These are phyloP conservation scores for Sarocladiaceae sp. DNA, from an alignment of 2,329 filamentous ascomycete species.

Conservation along the genomic window DNA sequence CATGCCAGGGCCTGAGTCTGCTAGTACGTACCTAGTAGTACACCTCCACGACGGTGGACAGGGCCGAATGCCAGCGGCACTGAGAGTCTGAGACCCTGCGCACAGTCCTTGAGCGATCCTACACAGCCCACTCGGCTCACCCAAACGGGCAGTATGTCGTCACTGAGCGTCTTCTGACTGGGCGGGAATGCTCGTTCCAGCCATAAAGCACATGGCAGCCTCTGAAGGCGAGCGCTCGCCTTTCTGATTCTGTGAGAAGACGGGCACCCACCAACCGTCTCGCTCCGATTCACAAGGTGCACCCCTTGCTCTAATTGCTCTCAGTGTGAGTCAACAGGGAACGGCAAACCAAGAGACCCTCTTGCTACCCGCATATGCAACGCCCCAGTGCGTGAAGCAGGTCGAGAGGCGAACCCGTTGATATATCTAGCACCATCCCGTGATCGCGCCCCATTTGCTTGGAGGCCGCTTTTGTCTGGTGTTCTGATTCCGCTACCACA, in stretches of 20 bases:
- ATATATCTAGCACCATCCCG: slow-evolving; percentile 6
- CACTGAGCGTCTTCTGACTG: slow-evolving; percentile 9
- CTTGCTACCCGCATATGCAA: slow-evolving; percentile 1
- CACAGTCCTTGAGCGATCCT: not conserved
- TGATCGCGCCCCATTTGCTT: slow-evolving; percentile 22
- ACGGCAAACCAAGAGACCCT: slow-evolving; percentile 3
- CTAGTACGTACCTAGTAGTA: not conserved
- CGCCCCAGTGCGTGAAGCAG: slow-evolving; percentile 4
- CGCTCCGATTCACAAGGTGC: slow-evolving; percentile 12
- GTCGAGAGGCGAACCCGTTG: slow-evolving; percentile 5
- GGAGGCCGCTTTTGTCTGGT: slow-evolving; percentile 17
- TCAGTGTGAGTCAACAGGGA: slow-evolving; percentile 9
- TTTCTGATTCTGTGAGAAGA: slow-evolving; percentile 9
- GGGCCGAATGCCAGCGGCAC: not conserved
- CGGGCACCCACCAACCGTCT: slow-evolving; percentile 10
- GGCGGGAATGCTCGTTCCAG: not conserved
- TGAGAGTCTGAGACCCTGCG: not conserved
- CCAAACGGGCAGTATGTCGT: slow-evolving; percentile 9
- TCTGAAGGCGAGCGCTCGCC: slow-evolving; percentile 6
- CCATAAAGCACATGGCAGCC: slow-evolving; percentile 9
- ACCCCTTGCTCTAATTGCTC: slow-evolving; percentile 11
- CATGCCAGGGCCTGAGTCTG: not conserved
- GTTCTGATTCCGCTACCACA: not conserved
- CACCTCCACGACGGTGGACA: not conserved
- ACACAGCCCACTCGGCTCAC: slow-evolving; percentile 1